phyloP scores from a whole-genome alignment of 306 rosid genomes.

The Quercus parvula region DNA sequence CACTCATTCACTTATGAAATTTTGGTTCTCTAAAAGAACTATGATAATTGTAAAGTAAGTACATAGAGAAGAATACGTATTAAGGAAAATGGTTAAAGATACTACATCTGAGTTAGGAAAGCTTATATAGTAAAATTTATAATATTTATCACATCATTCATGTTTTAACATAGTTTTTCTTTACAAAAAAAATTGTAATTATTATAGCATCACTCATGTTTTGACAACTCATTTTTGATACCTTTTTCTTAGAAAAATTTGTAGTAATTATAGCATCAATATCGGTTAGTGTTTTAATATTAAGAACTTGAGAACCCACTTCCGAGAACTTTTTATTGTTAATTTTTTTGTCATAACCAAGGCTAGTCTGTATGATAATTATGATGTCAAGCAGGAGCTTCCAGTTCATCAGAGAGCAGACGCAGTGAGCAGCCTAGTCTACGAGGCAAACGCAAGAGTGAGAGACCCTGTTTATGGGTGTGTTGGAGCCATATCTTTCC shows the following conservation, averaged over 20 bases:
- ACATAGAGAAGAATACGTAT: too few species aligned
- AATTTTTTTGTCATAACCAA: not conserved
- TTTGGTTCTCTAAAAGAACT: not conserved
- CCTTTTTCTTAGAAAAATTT: not conserved
- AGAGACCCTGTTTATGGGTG: constrained; percentile 94
- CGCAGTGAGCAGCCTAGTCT: constrained; percentile 91
- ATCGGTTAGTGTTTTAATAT: too few species aligned
- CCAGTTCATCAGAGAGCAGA: constrained; percentile 75
- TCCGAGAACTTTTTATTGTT: too few species aligned
- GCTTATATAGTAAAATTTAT: too few species aligned
- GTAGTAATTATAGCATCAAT: too few species aligned
- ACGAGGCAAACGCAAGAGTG: constrained; percentile 89
- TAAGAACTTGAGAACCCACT: too few species aligned
- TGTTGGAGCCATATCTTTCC: constrained; percentile 75
- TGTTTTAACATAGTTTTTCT: too few species aligned
- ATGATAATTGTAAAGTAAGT: not conserved
- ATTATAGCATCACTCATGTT: not conserved
- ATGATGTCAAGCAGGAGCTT: constrained; percentile 54
- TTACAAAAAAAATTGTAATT: too few species aligned
- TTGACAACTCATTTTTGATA: not conserved
- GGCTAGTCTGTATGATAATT: not conserved
- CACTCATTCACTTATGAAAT: not conserved
- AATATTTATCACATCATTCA: too few species aligned
- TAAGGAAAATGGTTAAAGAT: too few species aligned
- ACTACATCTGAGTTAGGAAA: too few species aligned